These are phyloP conservation scores for Golubevia sp. DNA, from an alignment of 1,284 basidiomycete species.

Conservation along the genomic window DNA sequence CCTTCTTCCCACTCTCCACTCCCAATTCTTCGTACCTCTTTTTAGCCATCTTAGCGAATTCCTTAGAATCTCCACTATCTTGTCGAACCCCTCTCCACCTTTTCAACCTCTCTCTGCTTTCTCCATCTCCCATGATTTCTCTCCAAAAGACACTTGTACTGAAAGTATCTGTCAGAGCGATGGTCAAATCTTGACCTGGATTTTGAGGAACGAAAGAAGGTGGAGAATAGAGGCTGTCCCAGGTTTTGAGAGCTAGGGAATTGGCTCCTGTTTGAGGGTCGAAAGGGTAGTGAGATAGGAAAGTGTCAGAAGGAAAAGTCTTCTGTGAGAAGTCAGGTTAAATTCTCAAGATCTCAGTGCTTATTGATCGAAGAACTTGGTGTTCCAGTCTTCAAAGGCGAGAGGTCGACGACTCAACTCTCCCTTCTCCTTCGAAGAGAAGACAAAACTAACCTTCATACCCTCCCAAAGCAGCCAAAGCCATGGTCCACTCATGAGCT, in stretches of 20 bases:
- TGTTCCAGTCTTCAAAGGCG: no score
- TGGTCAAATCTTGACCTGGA: conserved; percentile 52
- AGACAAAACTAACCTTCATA: conserved; percentile 43
- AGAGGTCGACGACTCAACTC: no score
- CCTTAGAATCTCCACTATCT: conserved; percentile 47
- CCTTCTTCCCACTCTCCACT: conserved; percentile 42
- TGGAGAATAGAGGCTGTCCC: conserved; percentile 53
- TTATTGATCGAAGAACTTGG: no score
- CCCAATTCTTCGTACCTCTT: conserved; percentile 35
- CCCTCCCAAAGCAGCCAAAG: conserved; percentile 42
- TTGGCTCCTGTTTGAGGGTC: no score
- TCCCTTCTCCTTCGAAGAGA: no score
- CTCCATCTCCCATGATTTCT: conserved; percentile 49
- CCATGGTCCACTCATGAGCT: conserved; percentile 61
- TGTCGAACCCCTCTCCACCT: conserved; percentile 54
- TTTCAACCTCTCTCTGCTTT: conserved; percentile 13
- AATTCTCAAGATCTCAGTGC: no score
- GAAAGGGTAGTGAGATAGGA: no score
- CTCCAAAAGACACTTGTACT: conserved; percentile 52
- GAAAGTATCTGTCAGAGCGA: conserved; percentile 59
- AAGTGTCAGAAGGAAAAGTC: no score
- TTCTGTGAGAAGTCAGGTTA: no score
- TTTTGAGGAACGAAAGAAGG: conserved; percentile 34
- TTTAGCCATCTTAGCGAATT: conserved; percentile 38
- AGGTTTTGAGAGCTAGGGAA: conserved; percentile 35